These are phyloP conservation scores for Salvia splendens DNA, from an alignment of 257 asterid genomes.

Conservation along the genomic window DNA sequence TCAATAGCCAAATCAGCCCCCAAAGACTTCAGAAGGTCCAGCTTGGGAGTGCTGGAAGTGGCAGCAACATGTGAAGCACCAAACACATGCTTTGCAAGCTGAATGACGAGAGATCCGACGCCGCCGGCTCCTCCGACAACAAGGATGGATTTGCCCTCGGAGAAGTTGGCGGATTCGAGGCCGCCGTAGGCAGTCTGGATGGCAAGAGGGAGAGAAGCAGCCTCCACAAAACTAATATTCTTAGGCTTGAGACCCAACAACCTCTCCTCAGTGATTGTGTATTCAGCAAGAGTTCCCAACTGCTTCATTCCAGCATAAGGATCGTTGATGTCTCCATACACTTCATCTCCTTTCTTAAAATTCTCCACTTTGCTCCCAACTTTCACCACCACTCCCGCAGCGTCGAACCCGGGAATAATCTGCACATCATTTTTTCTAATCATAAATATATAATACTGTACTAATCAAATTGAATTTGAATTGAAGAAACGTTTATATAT, in stretches of 20 bases:
- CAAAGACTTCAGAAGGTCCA: constrained; percentile 61
- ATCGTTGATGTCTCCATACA: constrained; percentile 71
- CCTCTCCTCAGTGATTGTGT: constrained; percentile 78
- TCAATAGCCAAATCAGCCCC: constrained; percentile 87
- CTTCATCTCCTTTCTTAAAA: constrained; percentile 84
- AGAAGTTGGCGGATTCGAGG: constrained; percentile 60
- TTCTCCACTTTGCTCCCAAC: constrained; percentile 77
- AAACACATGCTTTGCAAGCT: constrained; percentile 35
- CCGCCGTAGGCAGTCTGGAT: constrained; percentile 82
- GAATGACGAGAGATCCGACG: constrained; percentile 86
- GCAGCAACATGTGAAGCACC: constrained; percentile 74
- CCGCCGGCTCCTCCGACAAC: constrained; percentile 98
- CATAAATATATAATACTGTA: no score
- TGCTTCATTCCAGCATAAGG: constrained; percentile 70
- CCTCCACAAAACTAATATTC: constrained; percentile 65
- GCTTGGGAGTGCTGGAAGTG: constrained; percentile 69
- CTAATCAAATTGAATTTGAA: no score
- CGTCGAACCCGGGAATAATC: constrained; percentile 83
- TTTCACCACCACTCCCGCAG: constrained; percentile 83
- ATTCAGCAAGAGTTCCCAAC: constrained; percentile 75
- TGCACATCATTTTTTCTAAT: constrained; percentile 3
- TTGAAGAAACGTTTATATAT: neutral
- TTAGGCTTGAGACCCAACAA: constrained; percentile 74
- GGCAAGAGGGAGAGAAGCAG: constrained; percentile 81
- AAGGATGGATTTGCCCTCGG: constrained; percentile 72